phyloP scores from a whole-genome alignment of 73 alveolate species.

The Breviolum minutum region DNA sequence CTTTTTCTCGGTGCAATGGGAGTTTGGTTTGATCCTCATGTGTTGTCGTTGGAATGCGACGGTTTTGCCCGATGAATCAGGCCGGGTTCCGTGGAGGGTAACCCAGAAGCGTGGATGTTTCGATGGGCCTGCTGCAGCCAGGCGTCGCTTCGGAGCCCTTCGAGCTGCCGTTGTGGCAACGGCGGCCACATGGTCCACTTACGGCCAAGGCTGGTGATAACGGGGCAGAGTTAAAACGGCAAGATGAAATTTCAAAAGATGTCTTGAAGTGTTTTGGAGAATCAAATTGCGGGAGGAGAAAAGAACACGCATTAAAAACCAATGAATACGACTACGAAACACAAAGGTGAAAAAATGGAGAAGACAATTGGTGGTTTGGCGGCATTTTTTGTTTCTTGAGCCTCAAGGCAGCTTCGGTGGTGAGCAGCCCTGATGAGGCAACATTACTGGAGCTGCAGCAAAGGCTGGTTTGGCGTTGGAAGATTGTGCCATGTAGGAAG shows the following conservation, averaged over 20 bases:
- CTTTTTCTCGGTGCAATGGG: too few species aligned
- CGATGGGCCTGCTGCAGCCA: background rate
- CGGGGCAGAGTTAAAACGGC: background rate
- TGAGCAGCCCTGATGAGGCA: slow-evolving; percentile 72
- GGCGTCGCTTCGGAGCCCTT: slow-evolving; percentile 10
- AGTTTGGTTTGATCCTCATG: background rate
- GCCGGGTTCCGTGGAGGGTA: background rate
- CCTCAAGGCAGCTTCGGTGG: slow-evolving; percentile 49
- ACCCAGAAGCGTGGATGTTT: background rate
- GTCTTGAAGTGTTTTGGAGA: too few species aligned
- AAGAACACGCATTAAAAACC: background rate
- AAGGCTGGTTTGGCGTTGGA: background rate
- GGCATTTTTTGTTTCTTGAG: background rate
- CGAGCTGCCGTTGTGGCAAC: slow-evolving; percentile 86
- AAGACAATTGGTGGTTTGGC: background rate
- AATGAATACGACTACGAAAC: background rate
- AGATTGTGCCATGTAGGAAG: too few species aligned
- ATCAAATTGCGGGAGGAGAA: background rate
- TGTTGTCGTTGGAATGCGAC: slow-evolving; percentile 60
- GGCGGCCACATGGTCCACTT: slow-evolving; percentile 16
- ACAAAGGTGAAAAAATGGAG: background rate
- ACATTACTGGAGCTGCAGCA: slow-evolving; percentile 49
- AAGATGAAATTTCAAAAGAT: too few species aligned
- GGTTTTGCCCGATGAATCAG: slow-evolving; percentile 75
- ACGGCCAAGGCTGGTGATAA: background rate